A percentile compares a stretch with the other conserved stretches of the same genome.
phyloP scores from a whole-genome alignment of 441 rosid genomes.

The Mallotus japonicus region DNA sequence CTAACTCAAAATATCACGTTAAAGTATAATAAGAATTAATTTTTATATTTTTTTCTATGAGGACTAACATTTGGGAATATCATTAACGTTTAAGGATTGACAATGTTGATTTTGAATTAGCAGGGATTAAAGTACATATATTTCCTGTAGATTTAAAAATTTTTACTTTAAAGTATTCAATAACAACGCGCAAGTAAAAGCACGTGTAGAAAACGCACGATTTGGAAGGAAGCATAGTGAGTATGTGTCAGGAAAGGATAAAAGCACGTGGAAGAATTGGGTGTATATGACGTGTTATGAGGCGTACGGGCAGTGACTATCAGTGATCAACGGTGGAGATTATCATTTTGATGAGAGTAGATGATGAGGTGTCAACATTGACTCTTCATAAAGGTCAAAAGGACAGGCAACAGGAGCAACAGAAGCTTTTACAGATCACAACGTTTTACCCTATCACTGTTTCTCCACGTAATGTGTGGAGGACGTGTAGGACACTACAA shows the following conservation, averaged over 20 bases:
- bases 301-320: background rate
- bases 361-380: background rate
- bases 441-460: background rate
- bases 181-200: background rate
- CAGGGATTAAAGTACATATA: too few relatives aligned
- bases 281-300: background rate
- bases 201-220: slow-evolving; percentile 26
- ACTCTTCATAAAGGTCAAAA: background rate
- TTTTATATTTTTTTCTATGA: too few relatives aligned
- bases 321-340: slow-evolving; percentile 5
- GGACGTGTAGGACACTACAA: slow-evolving; percentile 17
- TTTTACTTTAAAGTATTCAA: background rate
- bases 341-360: background rate
- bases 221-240: background rate
- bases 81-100: too few relatives aligned
- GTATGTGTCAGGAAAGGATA: background rate
- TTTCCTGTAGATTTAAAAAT: background rate
- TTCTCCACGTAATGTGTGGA: background rate
- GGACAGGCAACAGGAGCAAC: background rate
- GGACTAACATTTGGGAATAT: too few relatives aligned
- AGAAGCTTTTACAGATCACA: too few relatives aligned
- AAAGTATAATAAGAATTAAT: too few relatives aligned
- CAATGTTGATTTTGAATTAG: too few relatives aligned
- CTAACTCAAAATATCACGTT: too few relatives aligned
- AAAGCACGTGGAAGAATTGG: slow-evolving; percentile 21